Base-by-base conservation (phyloP, 495 filamentous ascomycete species). In the Neurospora sp. region DNA sequence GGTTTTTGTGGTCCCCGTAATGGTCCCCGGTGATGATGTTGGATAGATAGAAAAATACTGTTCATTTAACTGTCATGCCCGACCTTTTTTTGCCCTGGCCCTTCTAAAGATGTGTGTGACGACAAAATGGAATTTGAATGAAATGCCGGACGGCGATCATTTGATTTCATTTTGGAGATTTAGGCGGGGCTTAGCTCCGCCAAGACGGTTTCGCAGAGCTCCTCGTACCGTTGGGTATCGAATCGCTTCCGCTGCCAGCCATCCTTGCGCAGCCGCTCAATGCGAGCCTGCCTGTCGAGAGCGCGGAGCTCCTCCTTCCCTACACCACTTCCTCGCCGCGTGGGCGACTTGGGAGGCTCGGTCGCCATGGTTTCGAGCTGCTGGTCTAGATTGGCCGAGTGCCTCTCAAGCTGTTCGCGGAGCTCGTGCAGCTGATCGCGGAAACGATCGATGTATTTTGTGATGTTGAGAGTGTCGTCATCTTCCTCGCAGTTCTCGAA, bases 191-290 rank as follows among this genome's bases (percentile, higher is more conserved):
- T 59, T 48, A 87, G 75, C 74, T 87, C 85, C 4, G 75, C 77
- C 71, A 87, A 72, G 8, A 82, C 85, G 20, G 78, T 77, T 73
- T 86, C 85, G 70, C 84, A 84, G 4, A 88, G 76, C 53, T 77
- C 80, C 73, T 85, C 82, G 73, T 88, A 88, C 70, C 82, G 79
- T 69, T 78, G 76, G 5, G 74, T 75, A 73, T 87, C 83, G 69
- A 88, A 88, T 9, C 86, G 79, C 73, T 83, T 81, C n/a, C 86
- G 78, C 69, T 81, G 80, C 85, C 84, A 87, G 8, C 84, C 84
- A 53, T 69, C 75, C 42, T 78, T 80, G 40, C 83, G 81, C 17
- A 87, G 76, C 9, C 84, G 79, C 78, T 84, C 82, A 72, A 87
- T 86, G 45, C 84, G 77, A 8, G 81, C 80, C 68, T 78, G 76